Evolutionary conservation across 2,329 filamentous ascomycete species (phyloP).

Genomic region (Fusarium hostae): DNA sequence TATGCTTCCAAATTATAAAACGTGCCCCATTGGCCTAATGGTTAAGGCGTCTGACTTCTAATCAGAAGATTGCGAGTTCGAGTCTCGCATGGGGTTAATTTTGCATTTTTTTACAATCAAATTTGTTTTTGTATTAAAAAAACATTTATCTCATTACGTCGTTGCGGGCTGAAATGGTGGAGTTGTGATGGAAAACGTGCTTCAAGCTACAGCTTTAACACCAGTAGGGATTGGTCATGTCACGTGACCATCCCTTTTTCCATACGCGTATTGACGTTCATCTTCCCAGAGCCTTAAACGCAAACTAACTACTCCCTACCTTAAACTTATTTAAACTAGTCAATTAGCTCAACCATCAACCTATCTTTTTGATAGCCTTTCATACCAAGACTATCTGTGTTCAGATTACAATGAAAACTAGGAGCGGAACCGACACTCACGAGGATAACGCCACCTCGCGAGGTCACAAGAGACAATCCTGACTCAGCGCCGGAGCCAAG

Average conservation of each 20-base stretch:
- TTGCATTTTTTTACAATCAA: too few relatives aligned
- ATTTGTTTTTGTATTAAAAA: accelerated
- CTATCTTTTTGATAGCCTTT: background rate
- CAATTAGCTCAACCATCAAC: background rate
- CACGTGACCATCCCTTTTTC: background rate
- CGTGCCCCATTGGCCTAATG: too few relatives aligned
- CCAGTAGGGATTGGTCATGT: background rate
- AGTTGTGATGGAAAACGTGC: accelerated
- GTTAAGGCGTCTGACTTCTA: too few relatives aligned
- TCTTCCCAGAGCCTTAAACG: background rate
- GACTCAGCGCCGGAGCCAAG: background rate
- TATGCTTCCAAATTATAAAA: too few relatives aligned
- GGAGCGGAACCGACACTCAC: slow-evolving; percentile 4
- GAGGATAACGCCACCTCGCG: background rate
- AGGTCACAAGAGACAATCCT: slow-evolving; percentile 6
- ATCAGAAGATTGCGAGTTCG: too few relatives aligned
- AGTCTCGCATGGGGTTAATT: too few relatives aligned
- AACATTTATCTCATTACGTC: too few relatives aligned
- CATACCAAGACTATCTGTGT: background rate
- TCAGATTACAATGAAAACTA: slow-evolving; percentile 5
- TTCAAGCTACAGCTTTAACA: accelerated
- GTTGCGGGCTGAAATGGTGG: accelerated
- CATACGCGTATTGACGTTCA: accelerated
- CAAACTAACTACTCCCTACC: background rate
- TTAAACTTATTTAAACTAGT: background rate